Base-by-base conservation (phyloP, 345 rosid species). In the Hypericum perforatum region DNA sequence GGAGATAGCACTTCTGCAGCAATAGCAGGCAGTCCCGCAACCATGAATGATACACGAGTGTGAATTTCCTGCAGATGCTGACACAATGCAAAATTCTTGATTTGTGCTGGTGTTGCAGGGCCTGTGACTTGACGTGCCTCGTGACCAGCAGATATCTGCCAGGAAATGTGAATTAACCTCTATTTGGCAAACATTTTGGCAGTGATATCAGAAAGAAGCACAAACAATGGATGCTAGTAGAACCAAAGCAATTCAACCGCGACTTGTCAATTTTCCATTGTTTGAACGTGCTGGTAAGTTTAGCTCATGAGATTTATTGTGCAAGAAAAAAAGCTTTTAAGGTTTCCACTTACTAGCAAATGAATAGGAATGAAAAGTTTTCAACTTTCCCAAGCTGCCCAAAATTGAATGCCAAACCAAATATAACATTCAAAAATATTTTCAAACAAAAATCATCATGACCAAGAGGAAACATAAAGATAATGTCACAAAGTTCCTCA, bases 31-130 rank as follows among this genome's bases (percentile, higher is more conserved):
- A 94, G 79, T 51, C 73, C 76, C 0, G 62, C 63, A 42, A 89
- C 69, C 82, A 86, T 78, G 12, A 86, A 70, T 48, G 92, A 80
- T 63, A 86, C 57, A 39, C 80, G 86, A 0, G 78, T 76, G 62
- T 94, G 96, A 66, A 89, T 74, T 63, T 86, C 94, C 73, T 94
- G 99, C 64, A 94, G 75, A 76, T 82, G 95, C 72, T 86, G 94
- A 63, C 89, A 86, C 60, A 94, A 74, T 15, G 86, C 82, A 57
- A 89, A 94, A 70, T 89, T 94, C 74, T 76, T 82, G 75, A 84
- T 57, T 62, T 94, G 97, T 45, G 97, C 91, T 45, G 82, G 50
- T 43, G 94, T 89, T 55, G 92, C 97, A 45, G 94, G 84, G 63
- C 80, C 95, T 14, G 76, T 64, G 44, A 94, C 71, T 70, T 89